Evolutionary conservation across 192 early-diverging fungal species (phyloP), one percentile per base, ranked within the genome.

Genomic region (Pilaira anomala): DNA sequence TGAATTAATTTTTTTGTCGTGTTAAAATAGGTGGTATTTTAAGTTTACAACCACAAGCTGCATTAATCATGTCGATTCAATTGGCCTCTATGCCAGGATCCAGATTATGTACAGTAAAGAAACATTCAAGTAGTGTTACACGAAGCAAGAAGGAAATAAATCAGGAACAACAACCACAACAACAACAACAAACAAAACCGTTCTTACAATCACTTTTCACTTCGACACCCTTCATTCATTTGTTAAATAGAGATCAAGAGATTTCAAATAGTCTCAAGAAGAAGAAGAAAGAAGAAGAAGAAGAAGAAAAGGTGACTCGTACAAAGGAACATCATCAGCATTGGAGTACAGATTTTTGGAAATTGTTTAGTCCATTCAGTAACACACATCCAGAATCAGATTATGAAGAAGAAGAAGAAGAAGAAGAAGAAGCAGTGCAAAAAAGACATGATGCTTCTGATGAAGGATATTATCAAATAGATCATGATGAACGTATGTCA

Each of bases 41-140:
- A 6, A 52, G 45, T 52, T 40, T 63, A 26, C 62, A 63, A 30
- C 62, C 46, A 13, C 62, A 63, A 26, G 62, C 62, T 40, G 62
- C 62, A 7, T 30, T 63, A 6, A 63, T 63, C 12, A 63, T 63
- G 62, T 48, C 62, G 8, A 52, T 52, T 42, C 62, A 63, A 40
- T 49, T 63, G 5, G 48, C 62, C 26, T 52, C 48, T 18, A 49
- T 48, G 24, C 49, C 62, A 25, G 48, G 50, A 7, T 49, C 56
- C 5, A 58, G 56, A 42, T 33, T 36, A 2, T 58, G 56, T 22
- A 21, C 41, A 42, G 21, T 42, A 25, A 25, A 7, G 41, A 25
- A 22, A 1, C 53, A 55, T 46, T 19, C 11, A 11, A 6, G 22
- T 3, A 50, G 19, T 5, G 19, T 50, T 16, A 46, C 18, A 19